phyloP scores from a whole-genome alignment of 257 asterid genomes.

The Plantago elongata region DNA sequence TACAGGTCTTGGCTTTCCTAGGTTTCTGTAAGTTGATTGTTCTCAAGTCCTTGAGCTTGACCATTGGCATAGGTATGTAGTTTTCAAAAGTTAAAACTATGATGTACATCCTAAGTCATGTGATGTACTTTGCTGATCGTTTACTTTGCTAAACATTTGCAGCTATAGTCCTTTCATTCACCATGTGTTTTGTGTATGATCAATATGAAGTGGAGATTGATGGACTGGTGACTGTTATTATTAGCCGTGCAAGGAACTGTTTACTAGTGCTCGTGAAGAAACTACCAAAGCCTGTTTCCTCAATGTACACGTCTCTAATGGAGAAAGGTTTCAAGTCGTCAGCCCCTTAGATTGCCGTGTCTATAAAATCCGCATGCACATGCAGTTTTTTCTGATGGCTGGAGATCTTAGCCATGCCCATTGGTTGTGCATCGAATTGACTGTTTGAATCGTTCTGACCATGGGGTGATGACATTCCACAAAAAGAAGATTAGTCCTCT shows the following conservation, averaged over 20 bases:
- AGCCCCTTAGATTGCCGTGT: not conserved
- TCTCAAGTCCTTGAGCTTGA: slow-evolving; percentile 42
- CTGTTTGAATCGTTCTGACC: no score
- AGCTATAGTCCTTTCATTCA: slow-evolving; percentile 64
- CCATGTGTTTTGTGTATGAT: slow-evolving; percentile 64
- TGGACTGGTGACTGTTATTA: slow-evolving; percentile 25
- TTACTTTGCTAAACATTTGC: slow-evolving; percentile 31
- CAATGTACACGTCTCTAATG: slow-evolving; percentile 7
- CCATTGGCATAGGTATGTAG: slow-evolving; percentile 64
- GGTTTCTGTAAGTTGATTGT: slow-evolving; percentile 56
- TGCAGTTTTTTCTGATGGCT: no score
- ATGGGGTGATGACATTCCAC: no score
- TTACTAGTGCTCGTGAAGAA: slow-evolving; percentile 20
- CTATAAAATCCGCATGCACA: not conserved
- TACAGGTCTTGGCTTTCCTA: slow-evolving; percentile 55
- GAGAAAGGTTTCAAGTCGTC: slow-evolving; percentile 22
- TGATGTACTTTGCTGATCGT: slow-evolving; percentile 7
- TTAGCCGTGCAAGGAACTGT: slow-evolving; percentile 16
- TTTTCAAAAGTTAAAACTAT: slow-evolving; percentile 1
- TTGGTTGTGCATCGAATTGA: no score
- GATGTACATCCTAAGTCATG: slow-evolving; percentile 1
- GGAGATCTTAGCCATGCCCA: no score
- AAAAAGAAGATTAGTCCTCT: no score
- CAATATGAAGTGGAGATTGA: slow-evolving; percentile 85
- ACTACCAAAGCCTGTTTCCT: slow-evolving; percentile 22